Conservation (phyloP, 495 filamentous ascomycete species). For the Hyaloscypha hepaticicola region DNA sequence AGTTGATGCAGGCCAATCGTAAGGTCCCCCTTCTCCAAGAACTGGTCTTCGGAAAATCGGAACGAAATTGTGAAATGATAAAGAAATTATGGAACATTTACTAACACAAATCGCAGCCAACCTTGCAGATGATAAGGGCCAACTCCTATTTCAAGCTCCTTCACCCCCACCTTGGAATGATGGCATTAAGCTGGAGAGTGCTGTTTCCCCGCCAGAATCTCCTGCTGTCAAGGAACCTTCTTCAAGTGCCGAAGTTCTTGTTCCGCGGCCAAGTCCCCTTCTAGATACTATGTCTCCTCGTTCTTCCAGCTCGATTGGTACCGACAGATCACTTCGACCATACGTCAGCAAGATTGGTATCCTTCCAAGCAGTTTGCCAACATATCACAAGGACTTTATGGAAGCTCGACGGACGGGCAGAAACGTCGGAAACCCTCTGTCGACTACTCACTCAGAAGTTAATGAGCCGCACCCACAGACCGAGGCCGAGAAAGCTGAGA, state of each 20-base stretch:
- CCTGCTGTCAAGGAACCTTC: slow-evolving; percentile 29
- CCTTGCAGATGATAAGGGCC: slow-evolving; percentile 42
- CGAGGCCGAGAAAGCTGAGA: slow-evolving; percentile 73
- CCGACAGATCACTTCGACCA: slow-evolving; percentile 45
- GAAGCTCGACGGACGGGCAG: slow-evolving; percentile 58
- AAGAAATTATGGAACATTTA: neutral
- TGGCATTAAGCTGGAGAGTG: slow-evolving; percentile 28
- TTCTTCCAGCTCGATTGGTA: slow-evolving; percentile 29
- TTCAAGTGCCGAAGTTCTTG: slow-evolving; percentile 15
- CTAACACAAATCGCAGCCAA: slow-evolving; percentile 30
- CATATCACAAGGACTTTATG: slow-evolving; percentile 89
- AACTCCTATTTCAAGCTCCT: slow-evolving; percentile 46
- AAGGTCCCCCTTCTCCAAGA: slow-evolving; percentile 37
- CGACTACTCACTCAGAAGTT: slow-evolving; percentile 44
- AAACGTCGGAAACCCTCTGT: slow-evolving; percentile 38
- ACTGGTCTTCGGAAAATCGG: neutral
- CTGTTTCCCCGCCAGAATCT: slow-evolving; percentile 37
- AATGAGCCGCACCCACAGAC: slow-evolving; percentile 54
- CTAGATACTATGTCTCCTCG: slow-evolving; percentile 30
- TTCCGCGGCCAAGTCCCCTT: slow-evolving; percentile 38
- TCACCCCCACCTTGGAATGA: slow-evolving; percentile 48
- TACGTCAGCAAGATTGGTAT: slow-evolving; percentile 83
- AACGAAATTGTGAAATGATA: neutral
- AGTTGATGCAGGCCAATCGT: slow-evolving; percentile 95
- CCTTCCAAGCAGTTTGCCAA: slow-evolving; percentile 82